Evolutionary conservation across 345 rosid species (phyloP).

Genomic region (Salix udensis): DNA sequence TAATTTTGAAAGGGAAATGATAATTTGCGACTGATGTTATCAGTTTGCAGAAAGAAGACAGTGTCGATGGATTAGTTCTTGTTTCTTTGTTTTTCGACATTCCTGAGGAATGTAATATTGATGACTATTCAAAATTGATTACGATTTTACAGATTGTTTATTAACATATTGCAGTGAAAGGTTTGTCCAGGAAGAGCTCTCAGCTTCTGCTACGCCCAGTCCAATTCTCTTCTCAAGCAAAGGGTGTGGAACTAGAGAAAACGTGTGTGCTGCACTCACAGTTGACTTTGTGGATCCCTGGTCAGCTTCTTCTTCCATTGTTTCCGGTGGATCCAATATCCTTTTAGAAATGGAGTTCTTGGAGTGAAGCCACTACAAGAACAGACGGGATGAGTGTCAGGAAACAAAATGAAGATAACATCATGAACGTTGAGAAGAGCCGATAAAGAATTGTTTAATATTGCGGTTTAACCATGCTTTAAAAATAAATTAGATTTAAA

Average conservation of each 20-base stretch:
- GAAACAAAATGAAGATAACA: neutral
- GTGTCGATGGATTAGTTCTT: neutral
- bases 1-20: too few species aligned
- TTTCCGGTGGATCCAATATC: conserved; percentile 15
- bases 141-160: neutral
- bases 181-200: neutral
- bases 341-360: conserved; percentile 1
- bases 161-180: neutral
- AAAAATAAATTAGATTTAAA: too few species aligned
- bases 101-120: conserved; percentile 4
- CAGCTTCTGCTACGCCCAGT: neutral
- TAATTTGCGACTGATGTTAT: conserved; percentile 1
- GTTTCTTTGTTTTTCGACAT: neutral
- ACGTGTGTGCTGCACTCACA: neutral
- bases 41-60: neutral
- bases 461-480: too few species aligned
- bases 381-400: conserved; percentile 37
- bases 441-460: neutral
- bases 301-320: neutral
- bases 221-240: neutral
- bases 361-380: conserved; percentile 1
- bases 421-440: neutral
- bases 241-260: neutral
- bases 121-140: conserved; percentile 6
- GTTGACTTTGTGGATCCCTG: neutral